These are phyloP conservation scores for Fraxinus platypoda DNA, from an alignment of 305 asterid genomes.

Conservation along the genomic window DNA sequence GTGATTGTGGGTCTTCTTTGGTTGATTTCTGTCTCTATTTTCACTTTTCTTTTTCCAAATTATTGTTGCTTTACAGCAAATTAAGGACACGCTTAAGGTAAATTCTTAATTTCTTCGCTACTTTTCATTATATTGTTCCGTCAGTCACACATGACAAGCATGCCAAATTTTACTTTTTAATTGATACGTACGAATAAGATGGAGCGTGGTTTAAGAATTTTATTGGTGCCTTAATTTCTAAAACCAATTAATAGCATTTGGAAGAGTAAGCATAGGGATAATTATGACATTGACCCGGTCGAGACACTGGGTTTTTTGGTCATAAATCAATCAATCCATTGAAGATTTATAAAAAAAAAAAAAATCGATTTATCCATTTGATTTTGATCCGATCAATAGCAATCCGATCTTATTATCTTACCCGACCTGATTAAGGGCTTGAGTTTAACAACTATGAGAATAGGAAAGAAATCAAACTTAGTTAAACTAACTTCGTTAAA, in stretches of 20 bases:
- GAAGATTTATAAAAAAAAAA: neutral
- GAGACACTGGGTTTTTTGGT: neutral
- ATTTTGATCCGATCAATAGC: neutral
- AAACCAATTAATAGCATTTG: neutral
- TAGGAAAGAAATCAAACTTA: neutral
- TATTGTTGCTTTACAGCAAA: slow-evolving; percentile 4
- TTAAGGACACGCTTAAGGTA: neutral
- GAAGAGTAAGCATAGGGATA: neutral
- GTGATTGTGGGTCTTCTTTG: slow-evolving; percentile 5
- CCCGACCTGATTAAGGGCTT: neutral
- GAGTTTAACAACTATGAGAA: neutral
- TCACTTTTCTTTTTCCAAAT: neutral
- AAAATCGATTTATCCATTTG: neutral
- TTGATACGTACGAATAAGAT: neutral
- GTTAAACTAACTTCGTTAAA: neutral
- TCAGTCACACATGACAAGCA: neutral
- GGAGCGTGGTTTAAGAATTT: neutral
- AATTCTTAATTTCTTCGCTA: neutral
- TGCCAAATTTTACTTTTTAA: neutral
- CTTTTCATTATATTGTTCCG: neutral
- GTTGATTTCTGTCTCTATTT: slow-evolving; percentile 8
- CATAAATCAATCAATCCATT: neutral
- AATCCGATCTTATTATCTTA: neutral
- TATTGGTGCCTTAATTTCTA: neutral
- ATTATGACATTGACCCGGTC: neutral